Percentiles rank a stretch among this genome's conserved stretches.
Evolutionary conservation across 352 stramenopile genomes (phyloP).

Genomic region (Phytophthora hibernalis): DNA sequence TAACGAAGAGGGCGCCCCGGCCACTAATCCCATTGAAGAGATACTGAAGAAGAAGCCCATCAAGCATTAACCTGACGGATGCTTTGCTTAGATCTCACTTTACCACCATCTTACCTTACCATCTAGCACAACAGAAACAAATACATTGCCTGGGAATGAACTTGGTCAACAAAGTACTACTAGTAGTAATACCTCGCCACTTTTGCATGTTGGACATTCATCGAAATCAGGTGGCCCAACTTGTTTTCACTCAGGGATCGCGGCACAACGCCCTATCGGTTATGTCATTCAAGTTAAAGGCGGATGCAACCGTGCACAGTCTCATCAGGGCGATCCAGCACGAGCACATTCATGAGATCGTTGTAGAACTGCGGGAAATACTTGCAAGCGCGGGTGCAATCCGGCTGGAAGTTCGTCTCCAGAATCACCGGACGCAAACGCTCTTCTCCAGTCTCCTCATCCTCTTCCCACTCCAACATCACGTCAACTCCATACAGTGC

Average conservation of each 20-base stretch:
- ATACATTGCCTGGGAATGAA: conserved; percentile 16
- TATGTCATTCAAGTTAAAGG: conserved; percentile 27
- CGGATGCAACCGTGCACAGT: conserved; percentile 51
- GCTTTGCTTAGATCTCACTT: conserved; percentile 1
- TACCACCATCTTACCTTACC: conserved; percentile 3
- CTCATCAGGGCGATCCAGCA: conserved; percentile 50
- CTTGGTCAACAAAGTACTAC: too few species aligned
- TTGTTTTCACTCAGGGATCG: too few species aligned
- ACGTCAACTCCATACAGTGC: conserved; percentile 65
- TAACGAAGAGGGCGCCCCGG: conserved; percentile 58
- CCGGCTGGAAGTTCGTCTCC: conserved; percentile 65
- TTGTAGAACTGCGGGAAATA: conserved; percentile 66
- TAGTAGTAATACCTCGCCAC: not conserved
- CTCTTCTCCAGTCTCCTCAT: conserved; percentile 48
- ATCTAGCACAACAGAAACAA: conserved; percentile 11
- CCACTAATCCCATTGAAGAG: conserved; percentile 63
- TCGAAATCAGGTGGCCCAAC: too few species aligned
- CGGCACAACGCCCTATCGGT: too few species aligned
- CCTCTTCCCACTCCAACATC: conserved; percentile 54
- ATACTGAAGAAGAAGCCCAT: conserved; percentile 55
- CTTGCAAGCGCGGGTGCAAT: conserved; percentile 62
- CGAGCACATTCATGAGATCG: conserved; percentile 63
- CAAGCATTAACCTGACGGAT: conserved; percentile 39
- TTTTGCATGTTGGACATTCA: too few species aligned
- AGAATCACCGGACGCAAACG: conserved; percentile 53